Evolutionary conservation across 2,329 filamentous ascomycete genomes (phyloP), one percentile per base, ranked within the genome.

Genomic region (Fusarium sp.): DNA sequence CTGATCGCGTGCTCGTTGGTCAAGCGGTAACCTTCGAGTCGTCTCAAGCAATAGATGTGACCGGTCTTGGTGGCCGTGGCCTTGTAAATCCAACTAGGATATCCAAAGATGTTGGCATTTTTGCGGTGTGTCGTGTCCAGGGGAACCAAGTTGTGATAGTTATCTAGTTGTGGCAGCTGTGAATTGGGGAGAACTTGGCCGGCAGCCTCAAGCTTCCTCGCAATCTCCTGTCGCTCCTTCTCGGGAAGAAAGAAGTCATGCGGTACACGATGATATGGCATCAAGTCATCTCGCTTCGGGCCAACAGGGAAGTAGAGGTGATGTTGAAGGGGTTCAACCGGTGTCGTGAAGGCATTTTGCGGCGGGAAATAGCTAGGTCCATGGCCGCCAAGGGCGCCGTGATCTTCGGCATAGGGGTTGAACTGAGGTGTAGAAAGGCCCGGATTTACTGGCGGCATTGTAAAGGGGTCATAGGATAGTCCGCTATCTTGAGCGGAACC

Each of bases 231-330:
- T 64, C 97, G 90, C 8, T 97, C 84, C 68, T 94, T 92, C 78
- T 98, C 95, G 1, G 95, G 91, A 48, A 98, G 89, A 82, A 99
- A 99, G 75, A 98, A 94, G 80, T 98, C 95, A 80, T 97, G 94
- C 2, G 94, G 92, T 67, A 93, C 92, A 68, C 94, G 91, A 81
- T 99, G 96, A 80, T 97, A 98, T 4, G 93, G 91, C 75, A 94
- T 87, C 34, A 98, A 87, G 73, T 95, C 95, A 72, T 96, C 93
- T 70, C 92, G 90, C 80, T 95, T 90, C n/a, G 94, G 92, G 7
- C 94, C 95, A 66, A 95, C 89, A 0, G 95, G 95, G 35, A 95
- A 94, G 82, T 99, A 99, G 14, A 98, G 88, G 82, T 99, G 97
- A 81, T 98, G 97, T 85, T 96, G 94, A 7, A 95, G 89, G 25